Percentiles rank a stretch among this genome's conserved stretches.
Evolutionary conservation across 768 basidiomycete species (phyloP).

Genomic region (Russula compacta): DNA sequence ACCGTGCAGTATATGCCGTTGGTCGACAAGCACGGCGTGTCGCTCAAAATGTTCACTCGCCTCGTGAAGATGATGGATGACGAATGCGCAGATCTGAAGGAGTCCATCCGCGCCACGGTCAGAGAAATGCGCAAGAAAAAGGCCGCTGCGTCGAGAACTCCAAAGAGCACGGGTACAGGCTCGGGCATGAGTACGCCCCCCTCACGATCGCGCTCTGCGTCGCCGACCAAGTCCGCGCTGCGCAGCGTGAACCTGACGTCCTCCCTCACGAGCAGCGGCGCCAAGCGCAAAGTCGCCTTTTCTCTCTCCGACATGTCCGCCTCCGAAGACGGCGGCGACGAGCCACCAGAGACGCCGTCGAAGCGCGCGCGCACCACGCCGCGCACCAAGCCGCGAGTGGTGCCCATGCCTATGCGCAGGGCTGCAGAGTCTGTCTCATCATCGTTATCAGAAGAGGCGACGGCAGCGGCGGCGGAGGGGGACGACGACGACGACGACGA

Average conservation of each 20-base stretch:
- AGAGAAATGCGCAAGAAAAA: conserved; percentile 8
- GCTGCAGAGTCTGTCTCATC: background rate
- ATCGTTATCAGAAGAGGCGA: background rate
- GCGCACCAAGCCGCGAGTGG: background rate
- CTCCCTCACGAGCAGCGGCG: background rate
- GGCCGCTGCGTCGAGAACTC: background rate
- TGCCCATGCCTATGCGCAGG: conserved; percentile 11
- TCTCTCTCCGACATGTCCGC: conserved; percentile 2
- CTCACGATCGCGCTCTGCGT: conserved; percentile 6
- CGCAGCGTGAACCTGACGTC: conserved; percentile 1
- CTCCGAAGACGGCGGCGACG: conserved; percentile 6
- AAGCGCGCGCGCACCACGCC: conserved; percentile 7
- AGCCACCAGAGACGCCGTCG: conserved; percentile 13
- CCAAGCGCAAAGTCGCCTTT: conserved; percentile 19
- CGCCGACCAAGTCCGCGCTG: conserved; percentile 17
- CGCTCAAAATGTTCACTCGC: background rate
- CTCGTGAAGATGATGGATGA: conserved; percentile 6
- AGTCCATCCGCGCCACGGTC: background rate
- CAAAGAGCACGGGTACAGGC: background rate
- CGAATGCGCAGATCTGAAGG: conserved; percentile 3
- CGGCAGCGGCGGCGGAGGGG: background rate
- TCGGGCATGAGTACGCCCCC: background rate
- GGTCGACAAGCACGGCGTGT: background rate
- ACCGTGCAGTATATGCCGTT: background rate
- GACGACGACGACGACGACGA: conserved; percentile 1